Percentiles rank a stretch among this genome's conserved stretches.
These are phyloP conservation scores for Vitellaria paradoxa DNA, from an alignment of 179 eudicot genomes.

Conservation along the genomic window DNA sequence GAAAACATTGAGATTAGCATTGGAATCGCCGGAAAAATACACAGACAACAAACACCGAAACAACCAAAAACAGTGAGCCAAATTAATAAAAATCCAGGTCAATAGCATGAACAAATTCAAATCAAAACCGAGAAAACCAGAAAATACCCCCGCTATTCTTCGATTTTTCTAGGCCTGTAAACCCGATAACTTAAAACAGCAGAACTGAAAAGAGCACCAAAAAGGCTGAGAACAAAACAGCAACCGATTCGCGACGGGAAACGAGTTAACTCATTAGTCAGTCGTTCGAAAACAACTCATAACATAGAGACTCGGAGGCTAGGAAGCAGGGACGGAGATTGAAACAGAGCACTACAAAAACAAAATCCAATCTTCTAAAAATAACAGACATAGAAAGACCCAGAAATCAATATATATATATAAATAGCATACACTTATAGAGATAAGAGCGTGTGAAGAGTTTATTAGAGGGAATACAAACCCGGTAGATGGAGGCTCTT, in stretches of 20 bases:
- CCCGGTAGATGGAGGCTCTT: not conserved
- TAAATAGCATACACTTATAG: no score
- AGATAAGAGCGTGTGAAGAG: not conserved
- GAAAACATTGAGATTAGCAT: not conserved
- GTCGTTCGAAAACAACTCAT: no score
- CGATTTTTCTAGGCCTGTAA: not conserved
- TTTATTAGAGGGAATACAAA: not conserved
- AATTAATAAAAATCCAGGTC: not conserved
- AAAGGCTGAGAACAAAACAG: no score
- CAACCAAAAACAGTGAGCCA: not conserved
- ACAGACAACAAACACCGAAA: not conserved
- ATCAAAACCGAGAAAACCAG: not conserved
- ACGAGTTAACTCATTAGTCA: no score
- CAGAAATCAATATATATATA: not conserved
- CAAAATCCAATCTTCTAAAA: not conserved
- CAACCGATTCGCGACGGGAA: no score
- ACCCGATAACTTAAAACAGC: not conserved
- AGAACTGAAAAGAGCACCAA: not conserved
- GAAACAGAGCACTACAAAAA: not conserved
- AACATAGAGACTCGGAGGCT: no score
- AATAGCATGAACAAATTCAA: not conserved
- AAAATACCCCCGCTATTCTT: not conserved
- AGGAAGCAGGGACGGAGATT: not conserved
- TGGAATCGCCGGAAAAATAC: not conserved
- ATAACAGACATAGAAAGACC: not conserved